A percentile compares a stretch with the other conserved stretches of the same genome.
These are phyloP conservation scores for Aspergillus vadensis DNA, from an alignment of 2,329 filamentous ascomycete genomes.

Conservation along the genomic window DNA sequence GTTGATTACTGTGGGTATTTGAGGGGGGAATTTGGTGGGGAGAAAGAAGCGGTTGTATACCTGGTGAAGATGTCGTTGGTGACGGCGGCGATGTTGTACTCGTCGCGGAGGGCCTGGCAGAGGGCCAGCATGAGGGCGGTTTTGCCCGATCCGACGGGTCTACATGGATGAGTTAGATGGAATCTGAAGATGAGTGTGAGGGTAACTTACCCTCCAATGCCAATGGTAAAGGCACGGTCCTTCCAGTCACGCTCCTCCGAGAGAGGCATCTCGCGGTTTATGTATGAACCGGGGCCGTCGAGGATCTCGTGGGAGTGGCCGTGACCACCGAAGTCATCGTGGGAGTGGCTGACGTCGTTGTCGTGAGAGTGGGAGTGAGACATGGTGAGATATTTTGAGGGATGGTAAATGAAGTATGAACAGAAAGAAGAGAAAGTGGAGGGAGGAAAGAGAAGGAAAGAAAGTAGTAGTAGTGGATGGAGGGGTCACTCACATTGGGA, in stretches of 20 bases:
- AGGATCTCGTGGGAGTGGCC: conserved; percentile 96
- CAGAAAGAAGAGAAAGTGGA: not conserved
- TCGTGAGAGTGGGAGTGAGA: conserved; percentile 47
- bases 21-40: too few relatives aligned
- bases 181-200: not conserved
- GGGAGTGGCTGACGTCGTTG: conserved; percentile 43
- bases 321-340: conserved; percentile 66
- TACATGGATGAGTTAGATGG: conserved; percentile 38
- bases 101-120: conserved; percentile 76
- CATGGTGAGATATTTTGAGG: conserved; percentile 18
- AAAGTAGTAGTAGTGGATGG: not conserved
- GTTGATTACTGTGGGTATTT: not conserved
- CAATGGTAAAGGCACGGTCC: conserved; percentile 89
- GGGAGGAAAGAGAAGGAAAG: not conserved
- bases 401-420: not conserved
- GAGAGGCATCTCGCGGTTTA: conserved; percentile 90
- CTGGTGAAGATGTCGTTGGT: conserved; percentile 99
- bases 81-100: conserved; percentile 87
- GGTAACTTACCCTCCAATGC: conserved; percentile 85
- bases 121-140: conserved; percentile 95
- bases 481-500: not conserved
- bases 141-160: conserved; percentile 94
- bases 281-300: conserved; percentile 85
- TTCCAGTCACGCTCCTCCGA: conserved; percentile 84
- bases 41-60: conserved; percentile 30